These are phyloP conservation scores for Jaapia argillacea DNA, from an alignment of 768 basidiomycete genomes.

Conservation along the genomic window DNA sequence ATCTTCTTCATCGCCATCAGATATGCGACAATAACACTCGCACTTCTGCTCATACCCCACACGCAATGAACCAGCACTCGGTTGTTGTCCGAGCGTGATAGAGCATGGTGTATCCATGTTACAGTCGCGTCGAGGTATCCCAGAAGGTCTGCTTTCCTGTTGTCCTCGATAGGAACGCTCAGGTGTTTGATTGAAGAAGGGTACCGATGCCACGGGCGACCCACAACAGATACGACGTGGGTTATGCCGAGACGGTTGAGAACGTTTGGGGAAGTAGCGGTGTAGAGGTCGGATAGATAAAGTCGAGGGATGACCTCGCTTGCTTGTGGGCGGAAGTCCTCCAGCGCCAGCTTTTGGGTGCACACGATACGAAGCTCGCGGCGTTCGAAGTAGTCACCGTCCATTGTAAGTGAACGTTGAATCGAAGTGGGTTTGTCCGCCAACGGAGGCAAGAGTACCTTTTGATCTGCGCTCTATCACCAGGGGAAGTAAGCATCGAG, in stretches of 20 bases:
- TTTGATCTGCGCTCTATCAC: too few relatives aligned
- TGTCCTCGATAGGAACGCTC: slow-evolving; percentile 10
- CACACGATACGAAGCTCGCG: slow-evolving; percentile 8
- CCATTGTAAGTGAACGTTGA: slow-evolving; percentile 11
- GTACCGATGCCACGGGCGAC: slow-evolving; percentile 1
- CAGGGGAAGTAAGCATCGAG: too few relatives aligned
- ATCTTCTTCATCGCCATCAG: slow-evolving; percentile 18
- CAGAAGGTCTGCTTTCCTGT: slow-evolving; percentile 6
- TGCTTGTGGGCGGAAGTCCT: slow-evolving; percentile 15
- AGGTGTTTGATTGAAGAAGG: slow-evolving; percentile 3
- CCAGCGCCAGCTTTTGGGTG: slow-evolving; percentile 12
- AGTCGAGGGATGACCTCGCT: slow-evolving; percentile 19
- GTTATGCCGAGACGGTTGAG: slow-evolving; percentile 16
- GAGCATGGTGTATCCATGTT: slow-evolving; percentile 8
- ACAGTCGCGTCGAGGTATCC: slow-evolving; percentile 6
- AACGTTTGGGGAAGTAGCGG: slow-evolving; percentile 13
- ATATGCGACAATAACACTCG: slow-evolving; percentile 17
- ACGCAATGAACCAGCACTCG: slow-evolving; percentile 20
- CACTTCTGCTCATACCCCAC: slow-evolving; percentile 20
- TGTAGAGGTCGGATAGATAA: slow-evolving; percentile 18
- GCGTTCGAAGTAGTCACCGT: slow-evolving; percentile 14
- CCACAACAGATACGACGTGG: slow-evolving; percentile 17
- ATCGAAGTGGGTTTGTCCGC: slow-evolving; percentile 9
- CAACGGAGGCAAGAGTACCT: slow-evolving; percentile 8
- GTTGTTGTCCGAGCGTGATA: background rate